Evolutionary conservation across 108 stramenopile genomes (phyloP).

Genomic region (Mayamaea pseudoterrestris): DNA sequence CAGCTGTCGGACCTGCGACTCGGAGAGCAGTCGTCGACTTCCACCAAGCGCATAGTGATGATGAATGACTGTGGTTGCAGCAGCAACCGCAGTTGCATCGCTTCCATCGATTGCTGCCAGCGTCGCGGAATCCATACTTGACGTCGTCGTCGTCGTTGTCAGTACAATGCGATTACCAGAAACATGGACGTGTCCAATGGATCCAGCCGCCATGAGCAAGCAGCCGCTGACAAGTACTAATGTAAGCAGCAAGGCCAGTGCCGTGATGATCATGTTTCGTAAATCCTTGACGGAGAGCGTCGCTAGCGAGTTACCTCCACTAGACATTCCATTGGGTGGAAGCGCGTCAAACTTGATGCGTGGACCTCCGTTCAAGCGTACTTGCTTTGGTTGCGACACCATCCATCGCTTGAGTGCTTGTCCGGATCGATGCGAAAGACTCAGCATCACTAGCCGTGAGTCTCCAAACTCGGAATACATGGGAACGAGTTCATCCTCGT

Average conservation of each 20-base stretch:
- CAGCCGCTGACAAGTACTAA: slow-evolving; percentile 2
- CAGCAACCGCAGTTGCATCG: too few relatives aligned
- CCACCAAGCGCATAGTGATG: too few relatives aligned
- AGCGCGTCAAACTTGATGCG: neutral
- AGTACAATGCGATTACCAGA: neutral
- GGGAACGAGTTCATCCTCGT: slow-evolving; percentile 7
- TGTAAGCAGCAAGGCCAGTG: slow-evolving; percentile 9
- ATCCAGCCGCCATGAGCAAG: neutral
- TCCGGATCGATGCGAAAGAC: slow-evolving; percentile 3
- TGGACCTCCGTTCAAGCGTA: neutral
- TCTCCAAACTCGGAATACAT: slow-evolving; percentile 11
- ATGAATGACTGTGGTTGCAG: too few relatives aligned
- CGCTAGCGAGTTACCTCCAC: too few relatives aligned
- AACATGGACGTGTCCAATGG: neutral
- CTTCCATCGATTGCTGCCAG: too few relatives aligned
- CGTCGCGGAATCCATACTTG: too few relatives aligned
- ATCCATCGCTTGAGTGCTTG: slow-evolving; percentile 1
- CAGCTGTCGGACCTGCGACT: neutral
- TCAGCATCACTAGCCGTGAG: slow-evolving; percentile 1
- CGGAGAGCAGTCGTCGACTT: neutral
- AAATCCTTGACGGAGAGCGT: slow-evolving; percentile 4
- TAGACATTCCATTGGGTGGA: slow-evolving; percentile 5
- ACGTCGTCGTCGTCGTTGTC: too few relatives aligned
- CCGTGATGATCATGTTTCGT: slow-evolving; percentile 1
- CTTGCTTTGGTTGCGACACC: neutral